A percentile compares a stretch with the other conserved stretches of the same genome.
Conservation (phyloP, 192 early-diverging fungal species). For the Coemansia sp. region DNA sequence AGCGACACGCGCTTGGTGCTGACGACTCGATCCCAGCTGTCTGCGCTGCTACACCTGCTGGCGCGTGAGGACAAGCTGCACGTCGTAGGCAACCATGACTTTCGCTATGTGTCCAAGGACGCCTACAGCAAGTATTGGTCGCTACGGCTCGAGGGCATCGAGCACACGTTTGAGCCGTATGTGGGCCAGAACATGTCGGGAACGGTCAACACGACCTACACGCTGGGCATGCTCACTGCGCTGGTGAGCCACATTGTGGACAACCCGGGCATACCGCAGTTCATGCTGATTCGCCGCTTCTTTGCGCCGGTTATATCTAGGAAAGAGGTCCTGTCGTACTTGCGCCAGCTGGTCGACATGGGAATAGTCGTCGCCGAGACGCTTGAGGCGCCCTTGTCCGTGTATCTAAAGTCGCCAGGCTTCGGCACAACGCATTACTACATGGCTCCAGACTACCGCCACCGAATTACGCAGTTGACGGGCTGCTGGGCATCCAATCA, state of each 20-base stretch:
- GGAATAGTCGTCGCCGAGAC: conserved; percentile 17
- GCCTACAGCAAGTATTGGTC: conserved; percentile 31
- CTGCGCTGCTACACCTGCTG: conserved; percentile 7
- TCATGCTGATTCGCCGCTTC: conserved; percentile 30
- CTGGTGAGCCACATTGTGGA: conserved; percentile 28
- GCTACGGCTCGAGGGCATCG: not conserved
- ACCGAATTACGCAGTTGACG: not conserved
- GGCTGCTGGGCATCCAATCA: not conserved
- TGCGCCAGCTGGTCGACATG: conserved; percentile 22
- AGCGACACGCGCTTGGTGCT: not conserved
- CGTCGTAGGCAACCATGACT: conserved; percentile 36
- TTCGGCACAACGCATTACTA: conserved; percentile 24
- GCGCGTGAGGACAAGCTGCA: conserved; percentile 5
- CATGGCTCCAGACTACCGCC: conserved; percentile 14
- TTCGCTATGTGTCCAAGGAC: conserved; percentile 31
- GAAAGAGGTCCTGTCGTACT: conserved; percentile 27
- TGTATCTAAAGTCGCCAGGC: not conserved
- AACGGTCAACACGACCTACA: conserved; percentile 17
- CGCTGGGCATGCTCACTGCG: conserved; percentile 18
- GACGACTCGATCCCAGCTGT: not conserved
- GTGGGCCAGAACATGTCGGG: conserved; percentile 41
- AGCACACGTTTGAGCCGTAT: conserved; percentile 16
- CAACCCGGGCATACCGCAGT: conserved; percentile 38
- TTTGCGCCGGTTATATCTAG: conserved; percentile 38
- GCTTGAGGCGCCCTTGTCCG: not conserved